Conservation (phyloP, 148 eudicot species). For the Spergularia bocconei region DNA sequence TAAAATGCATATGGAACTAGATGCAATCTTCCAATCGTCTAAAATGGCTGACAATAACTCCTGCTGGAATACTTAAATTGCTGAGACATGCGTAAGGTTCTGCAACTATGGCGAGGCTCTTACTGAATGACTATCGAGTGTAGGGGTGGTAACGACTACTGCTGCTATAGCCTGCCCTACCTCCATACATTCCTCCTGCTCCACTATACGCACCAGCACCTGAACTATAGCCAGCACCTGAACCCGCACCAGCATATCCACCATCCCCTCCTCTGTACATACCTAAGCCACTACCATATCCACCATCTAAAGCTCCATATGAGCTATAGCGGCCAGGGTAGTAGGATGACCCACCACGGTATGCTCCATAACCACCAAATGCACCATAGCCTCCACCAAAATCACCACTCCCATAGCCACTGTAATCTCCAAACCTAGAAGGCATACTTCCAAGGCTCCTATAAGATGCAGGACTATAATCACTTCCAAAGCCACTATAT, state of each 20-base stretch:
- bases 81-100: constrained; percentile 11
- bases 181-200: constrained; percentile 52
- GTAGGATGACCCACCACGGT: constrained; percentile 44
- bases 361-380: constrained; percentile 26
- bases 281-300: constrained; percentile 40
- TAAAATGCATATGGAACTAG: constrained; percentile 25
- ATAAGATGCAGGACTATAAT: constrained; percentile 42
- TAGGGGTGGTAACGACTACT: constrained; percentile 56
- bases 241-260: constrained; percentile 45
- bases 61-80: constrained; percentile 24
- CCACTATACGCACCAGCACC: constrained; percentile 36
- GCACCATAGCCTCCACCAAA: constrained; percentile 36
- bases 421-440: constrained; percentile 39
- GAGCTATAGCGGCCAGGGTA: constrained; percentile 42
- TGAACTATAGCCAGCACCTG: constrained; percentile 49
- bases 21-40: constrained; percentile 38
- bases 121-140: constrained; percentile 35
- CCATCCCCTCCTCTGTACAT: constrained; percentile 44
- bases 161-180: constrained; percentile 70
- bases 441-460: constrained; percentile 32
- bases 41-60: constrained; percentile 20
- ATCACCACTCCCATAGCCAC: constrained; percentile 37
- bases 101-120: constrained; percentile 36
- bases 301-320: constrained; percentile 38
- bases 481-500: constrained; percentile 39